phyloP scores from a whole-genome alignment of 2,329 filamentous ascomycete genomes.

The Ascochyta clinopodiicola region DNA sequence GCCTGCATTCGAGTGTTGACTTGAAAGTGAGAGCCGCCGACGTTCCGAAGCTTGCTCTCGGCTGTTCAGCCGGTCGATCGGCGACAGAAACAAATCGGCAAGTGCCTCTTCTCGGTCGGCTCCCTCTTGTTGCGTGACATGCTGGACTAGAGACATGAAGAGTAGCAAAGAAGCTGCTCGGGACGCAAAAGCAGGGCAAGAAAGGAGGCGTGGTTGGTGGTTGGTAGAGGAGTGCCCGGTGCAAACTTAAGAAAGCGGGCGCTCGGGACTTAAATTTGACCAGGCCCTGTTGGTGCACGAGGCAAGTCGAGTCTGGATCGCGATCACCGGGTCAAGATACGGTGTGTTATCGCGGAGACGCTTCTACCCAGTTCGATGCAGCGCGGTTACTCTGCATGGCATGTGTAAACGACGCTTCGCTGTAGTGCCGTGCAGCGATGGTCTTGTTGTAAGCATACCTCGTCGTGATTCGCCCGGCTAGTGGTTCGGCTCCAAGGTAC shows the following conservation, averaged over 20 bases:
- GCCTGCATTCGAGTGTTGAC: conserved; percentile 29
- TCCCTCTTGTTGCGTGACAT: conserved; percentile 59
- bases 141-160: conserved; percentile 60
- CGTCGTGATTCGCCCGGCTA: conserved; percentile 12
- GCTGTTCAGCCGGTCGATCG: conserved; percentile 41
- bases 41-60: conserved; percentile 38
- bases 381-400: not conserved
- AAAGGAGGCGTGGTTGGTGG: conserved; percentile 9
- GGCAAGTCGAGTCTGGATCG: conserved; percentile 11
- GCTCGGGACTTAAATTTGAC: conserved; percentile 14
- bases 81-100: conserved; percentile 44
- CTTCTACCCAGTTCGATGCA: conserved; percentile 6
- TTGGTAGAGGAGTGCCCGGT: conserved; percentile 7
- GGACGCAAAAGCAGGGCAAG: conserved; percentile 18
- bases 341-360: conserved; percentile 8
- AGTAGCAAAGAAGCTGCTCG: conserved; percentile 18
- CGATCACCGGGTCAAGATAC: conserved; percentile 16
- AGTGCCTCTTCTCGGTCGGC: conserved; percentile 54
- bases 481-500: not conserved
- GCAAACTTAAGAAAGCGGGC: conserved; percentile 12
- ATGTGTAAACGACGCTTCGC: conserved; percentile 11
- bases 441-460: not conserved
- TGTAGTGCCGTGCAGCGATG: conserved; percentile 1
- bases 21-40: conserved; percentile 41
- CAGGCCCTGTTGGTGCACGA: conserved; percentile 12